Evolutionary conservation across 2,329 filamentous ascomycete genomes (phyloP).

Genomic region (Chaetomium sp.): DNA sequence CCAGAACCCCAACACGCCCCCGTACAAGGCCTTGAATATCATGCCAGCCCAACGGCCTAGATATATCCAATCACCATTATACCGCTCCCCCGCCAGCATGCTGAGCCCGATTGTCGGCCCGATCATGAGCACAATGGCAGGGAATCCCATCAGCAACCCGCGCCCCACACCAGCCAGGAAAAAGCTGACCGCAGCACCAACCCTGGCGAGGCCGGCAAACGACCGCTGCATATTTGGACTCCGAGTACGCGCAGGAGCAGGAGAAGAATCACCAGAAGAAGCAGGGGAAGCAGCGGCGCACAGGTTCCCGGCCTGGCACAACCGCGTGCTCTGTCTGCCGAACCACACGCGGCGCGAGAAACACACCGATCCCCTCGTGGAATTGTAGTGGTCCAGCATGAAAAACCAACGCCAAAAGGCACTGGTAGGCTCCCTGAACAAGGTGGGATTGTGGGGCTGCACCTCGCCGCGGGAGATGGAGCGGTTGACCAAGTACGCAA

Average conservation of each 20-base stretch:
- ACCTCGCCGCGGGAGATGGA: conserved; percentile 41
- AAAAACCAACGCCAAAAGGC: conserved; percentile 38
- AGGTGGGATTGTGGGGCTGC: conserved; percentile 32
- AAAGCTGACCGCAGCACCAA: conserved; percentile 30
- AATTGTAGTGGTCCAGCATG: conserved; percentile 31
- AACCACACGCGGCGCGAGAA: too few species aligned
- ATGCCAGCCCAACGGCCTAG: conserved; percentile 39
- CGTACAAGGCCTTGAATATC: conserved; percentile 45
- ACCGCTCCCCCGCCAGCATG: conserved; percentile 31
- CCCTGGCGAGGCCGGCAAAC: not conserved
- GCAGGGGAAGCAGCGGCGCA: not conserved
- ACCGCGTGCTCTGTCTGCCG: conserved; percentile 1
- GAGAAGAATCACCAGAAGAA: not conserved
- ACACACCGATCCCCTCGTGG: not conserved
- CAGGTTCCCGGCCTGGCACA: conserved; percentile 17
- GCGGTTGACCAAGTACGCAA: conserved; percentile 40
- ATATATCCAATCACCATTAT: conserved; percentile 40
- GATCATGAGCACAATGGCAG: conserved; percentile 39
- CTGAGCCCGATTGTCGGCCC: conserved; percentile 38
- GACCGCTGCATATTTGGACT: too few species aligned
- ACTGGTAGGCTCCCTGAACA: conserved; percentile 30
- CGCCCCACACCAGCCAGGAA: conserved; percentile 32
- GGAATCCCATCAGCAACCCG: conserved; percentile 31
- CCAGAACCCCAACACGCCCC: conserved; percentile 39
- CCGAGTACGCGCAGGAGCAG: not conserved